These are phyloP conservation scores for Pachysandra terminalis DNA, from an alignment of 164 flowering plant species.

Conservation along the genomic window DNA sequence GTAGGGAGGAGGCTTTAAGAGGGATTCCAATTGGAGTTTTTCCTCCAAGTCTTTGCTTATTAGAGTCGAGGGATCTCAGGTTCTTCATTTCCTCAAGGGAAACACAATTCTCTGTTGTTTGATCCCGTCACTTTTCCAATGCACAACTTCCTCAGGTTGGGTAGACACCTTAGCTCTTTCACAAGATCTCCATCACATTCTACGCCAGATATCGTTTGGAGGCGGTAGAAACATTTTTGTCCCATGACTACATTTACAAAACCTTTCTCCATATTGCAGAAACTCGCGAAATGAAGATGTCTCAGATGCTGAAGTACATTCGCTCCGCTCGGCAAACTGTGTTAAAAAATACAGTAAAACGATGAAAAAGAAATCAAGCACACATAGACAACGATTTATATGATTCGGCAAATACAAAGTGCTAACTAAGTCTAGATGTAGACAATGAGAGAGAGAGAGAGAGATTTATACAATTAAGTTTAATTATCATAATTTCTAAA, in stretches of 20 bases:
- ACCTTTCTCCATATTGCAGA: slow-evolving; percentile 10
- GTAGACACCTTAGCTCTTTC: slow-evolving; percentile 9
- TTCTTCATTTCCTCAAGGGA: slow-evolving; percentile 8
- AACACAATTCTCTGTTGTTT: slow-evolving; percentile 4
- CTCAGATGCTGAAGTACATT: neutral
- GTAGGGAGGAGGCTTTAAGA: neutral
- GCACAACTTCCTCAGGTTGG: slow-evolving; percentile 11
- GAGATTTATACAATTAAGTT: no score
- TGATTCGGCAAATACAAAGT: no score
- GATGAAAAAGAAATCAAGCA: no score
- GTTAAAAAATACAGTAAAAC: no score
- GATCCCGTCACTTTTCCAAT: slow-evolving; percentile 4
- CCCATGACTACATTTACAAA: slow-evolving; percentile 10
- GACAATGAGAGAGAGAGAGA: no score
- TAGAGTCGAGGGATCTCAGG: slow-evolving; percentile 9
- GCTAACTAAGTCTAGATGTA: no score
- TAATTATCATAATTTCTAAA: no score
- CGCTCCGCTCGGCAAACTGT: slow-evolving; percentile 7
- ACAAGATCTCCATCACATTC: slow-evolving; percentile 14
- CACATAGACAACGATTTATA: no score
- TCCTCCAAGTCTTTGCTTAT: neutral
- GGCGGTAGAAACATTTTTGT: neutral
- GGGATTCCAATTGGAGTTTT: slow-evolving; percentile 7
- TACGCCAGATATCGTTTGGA: slow-evolving; percentile 15
- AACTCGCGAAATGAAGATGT: neutral